Evolutionary conservation across 495 filamentous ascomycete species (phyloP), one percentile per base, ranked within the genome.

Genomic region (Niebla homalea): DNA sequence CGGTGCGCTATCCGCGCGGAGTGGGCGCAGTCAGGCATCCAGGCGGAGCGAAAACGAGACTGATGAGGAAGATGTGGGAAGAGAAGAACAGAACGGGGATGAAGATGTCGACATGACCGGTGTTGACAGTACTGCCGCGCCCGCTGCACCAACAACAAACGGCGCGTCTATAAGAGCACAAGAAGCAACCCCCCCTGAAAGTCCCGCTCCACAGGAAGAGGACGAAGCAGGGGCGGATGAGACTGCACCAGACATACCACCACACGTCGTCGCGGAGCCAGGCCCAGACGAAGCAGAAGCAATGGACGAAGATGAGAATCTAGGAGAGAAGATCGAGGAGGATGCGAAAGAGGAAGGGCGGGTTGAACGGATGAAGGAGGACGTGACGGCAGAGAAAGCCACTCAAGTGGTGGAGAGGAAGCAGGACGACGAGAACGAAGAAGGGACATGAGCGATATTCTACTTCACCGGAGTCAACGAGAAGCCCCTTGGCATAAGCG

Each of bases 41-140:
- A 70, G 74, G 10, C 61, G 57, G 4, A 60, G 61, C n/a, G 65
- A 65, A 8, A 79, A 78, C 51, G 72, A 67, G 55, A 63, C 58
- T 43, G 70, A 75, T 50, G 66, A 61, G 26, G 72, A 70, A 39
- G 72, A 73, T 52, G 62, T 62, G 12, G 68, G 70, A 43, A 62
- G 66, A n/a, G 53, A 63, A 5, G 73, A 69, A 35, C 60, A 60
- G 5, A 69, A 69, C 8, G 61, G 63, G 16, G 76, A 76, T 21
- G 77, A 80, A 49, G 82, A 84, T 57, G 70, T 77, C 4, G 63
- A 78, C 11, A 82, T 85, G 70, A 83, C 81, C 53, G 80, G 83
- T 55, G 77, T 67, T 10, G 63, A 59, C 5, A 48, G 61, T 4
- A 54, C 55, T 18, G 55, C 57, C 18, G 63, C 60, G 10, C 46